Evolutionary conservation across 768 basidiomycete species (phyloP), one percentile per base, ranked within the genome.

Genomic region (Tricholoma saponaceum): DNA sequence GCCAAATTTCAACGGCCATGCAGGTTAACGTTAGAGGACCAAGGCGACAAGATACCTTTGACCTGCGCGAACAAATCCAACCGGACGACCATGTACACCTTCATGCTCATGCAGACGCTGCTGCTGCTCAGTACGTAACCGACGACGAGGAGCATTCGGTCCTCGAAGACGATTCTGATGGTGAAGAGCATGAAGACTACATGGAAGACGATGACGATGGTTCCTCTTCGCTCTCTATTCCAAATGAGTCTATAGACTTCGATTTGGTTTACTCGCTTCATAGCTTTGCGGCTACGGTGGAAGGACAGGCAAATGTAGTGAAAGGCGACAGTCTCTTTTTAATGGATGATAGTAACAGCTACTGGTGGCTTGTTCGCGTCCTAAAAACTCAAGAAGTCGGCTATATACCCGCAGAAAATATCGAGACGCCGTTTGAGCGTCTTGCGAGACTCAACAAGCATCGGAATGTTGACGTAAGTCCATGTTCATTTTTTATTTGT

Each of bases 341-440:
- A 44, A 93, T 98, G 83, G 97, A 99, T 75, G 97, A 99, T 71
- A 93, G 89, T 57, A 98, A 99, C 72, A 93, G 92, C 73, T 99
- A 99, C 75, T 98, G 97, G 97, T 98, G 97, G 97, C 90, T 98
- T 51, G 96, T 99, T 7, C 85, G 95, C 49, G 97, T 99, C 8
- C 86, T 99, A 61, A 98, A 98, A 76, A 98, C 96, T 7, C 95
- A 98, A 72, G 95, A 97, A 66, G 93, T 99, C 14, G 97, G 97
- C 0, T 99, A 99, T 71, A 98, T 99, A 51, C 97, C 97, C 16
- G 97, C 97, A 0, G 97, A 99, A 75, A 98, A 98, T 70, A 98
- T 99, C 63, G 97, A 99, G 71, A 99, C 97, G 0, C 97, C 97
- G 0, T 97, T 94, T 65, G 97, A 99, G 69, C 83, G 97, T 33